Conservation (phyloP, 495 filamentous ascomycete species). For the Collariella sp. region DNA sequence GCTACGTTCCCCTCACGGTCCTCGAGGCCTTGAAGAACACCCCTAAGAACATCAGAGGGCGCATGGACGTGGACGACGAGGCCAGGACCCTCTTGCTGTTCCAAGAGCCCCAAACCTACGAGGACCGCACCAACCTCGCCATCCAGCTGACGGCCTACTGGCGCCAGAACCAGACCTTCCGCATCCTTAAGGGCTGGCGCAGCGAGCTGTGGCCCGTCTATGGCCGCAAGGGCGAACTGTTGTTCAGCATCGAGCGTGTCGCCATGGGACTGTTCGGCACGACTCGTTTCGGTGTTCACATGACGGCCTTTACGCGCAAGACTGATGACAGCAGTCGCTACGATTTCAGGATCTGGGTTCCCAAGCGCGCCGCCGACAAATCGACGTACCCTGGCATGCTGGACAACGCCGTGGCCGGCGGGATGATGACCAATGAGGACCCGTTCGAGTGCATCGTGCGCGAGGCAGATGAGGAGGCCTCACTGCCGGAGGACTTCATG, state of each 20-base stretch:
- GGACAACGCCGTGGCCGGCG: conserved; percentile 92
- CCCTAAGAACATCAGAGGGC: conserved; percentile 40
- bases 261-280: conserved; percentile 78
- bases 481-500: conserved; percentile 64
- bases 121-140: conserved; percentile 53
- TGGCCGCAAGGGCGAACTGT: conserved; percentile 50
- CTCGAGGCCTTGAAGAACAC: conserved; percentile 44
- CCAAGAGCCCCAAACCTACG: conserved; percentile 25
- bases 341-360: conserved; percentile 76
- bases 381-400: conserved; percentile 80
- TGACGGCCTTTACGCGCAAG: conserved; percentile 61
- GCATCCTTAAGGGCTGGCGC: conserved; percentile 74
- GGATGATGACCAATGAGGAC: conserved; percentile 68
- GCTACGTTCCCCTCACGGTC: conserved; percentile 53
- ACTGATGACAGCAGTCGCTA: conserved; percentile 37
- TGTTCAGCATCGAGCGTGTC: conserved; percentile 71
- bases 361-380: conserved; percentile 64
- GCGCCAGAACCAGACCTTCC: conserved; percentile 55
- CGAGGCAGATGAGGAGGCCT: conserved; percentile 84
- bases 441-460: conserved; percentile 73
- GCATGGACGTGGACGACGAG: conserved; percentile 45
- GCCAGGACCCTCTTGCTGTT: conserved; percentile 22
- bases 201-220: conserved; percentile 83
- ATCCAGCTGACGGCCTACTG: conserved; percentile 53
- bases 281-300: conserved; percentile 82